A percentile compares a stretch with the other conserved stretches of the same genome.
Conservation (phyloP, 2,329 filamentous ascomycete genomes). For the Alternaria alternata region DNA sequence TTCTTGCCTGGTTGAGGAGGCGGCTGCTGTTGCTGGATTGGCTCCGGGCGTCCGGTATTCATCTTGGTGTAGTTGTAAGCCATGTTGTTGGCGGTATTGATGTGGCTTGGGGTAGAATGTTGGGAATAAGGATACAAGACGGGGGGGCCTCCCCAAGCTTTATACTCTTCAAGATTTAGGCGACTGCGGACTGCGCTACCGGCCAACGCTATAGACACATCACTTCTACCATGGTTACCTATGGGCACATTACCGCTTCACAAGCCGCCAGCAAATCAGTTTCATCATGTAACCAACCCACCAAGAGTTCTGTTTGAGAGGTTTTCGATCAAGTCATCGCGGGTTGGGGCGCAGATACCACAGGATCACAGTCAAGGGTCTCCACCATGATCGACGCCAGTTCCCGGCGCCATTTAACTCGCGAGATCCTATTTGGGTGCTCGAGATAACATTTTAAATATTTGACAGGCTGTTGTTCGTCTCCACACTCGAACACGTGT, state of each 20-base stretch:
- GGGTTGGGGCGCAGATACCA: background rate
- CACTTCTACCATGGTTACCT: background rate
- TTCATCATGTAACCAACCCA: background rate
- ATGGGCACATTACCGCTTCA: background rate
- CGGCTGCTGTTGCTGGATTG: conserved; percentile 3
- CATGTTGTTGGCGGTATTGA: background rate
- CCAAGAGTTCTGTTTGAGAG: background rate
- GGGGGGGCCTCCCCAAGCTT: background rate
- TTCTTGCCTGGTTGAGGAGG: background rate
- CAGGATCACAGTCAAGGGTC: background rate
- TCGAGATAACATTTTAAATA: background rate
- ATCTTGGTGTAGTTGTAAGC: background rate
- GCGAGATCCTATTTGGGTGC: background rate
- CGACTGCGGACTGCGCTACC: background rate
- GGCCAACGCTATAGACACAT: background rate
- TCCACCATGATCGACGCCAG: conserved; percentile 4
- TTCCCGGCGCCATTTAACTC: background rate
- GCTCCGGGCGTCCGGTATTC: conserved; percentile 3
- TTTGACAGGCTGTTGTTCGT: background rate
- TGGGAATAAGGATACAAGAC: background rate
- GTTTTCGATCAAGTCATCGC: background rate
- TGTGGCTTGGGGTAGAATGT: background rate
- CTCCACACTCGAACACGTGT: background rate
- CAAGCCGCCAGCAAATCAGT: background rate
- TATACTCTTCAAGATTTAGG: conserved; percentile 4